Evolutionary conservation across 2,329 filamentous ascomycete genomes (phyloP), one percentile per base, ranked within the genome.

Genomic region (Pseudocercospora fijiensis): DNA sequence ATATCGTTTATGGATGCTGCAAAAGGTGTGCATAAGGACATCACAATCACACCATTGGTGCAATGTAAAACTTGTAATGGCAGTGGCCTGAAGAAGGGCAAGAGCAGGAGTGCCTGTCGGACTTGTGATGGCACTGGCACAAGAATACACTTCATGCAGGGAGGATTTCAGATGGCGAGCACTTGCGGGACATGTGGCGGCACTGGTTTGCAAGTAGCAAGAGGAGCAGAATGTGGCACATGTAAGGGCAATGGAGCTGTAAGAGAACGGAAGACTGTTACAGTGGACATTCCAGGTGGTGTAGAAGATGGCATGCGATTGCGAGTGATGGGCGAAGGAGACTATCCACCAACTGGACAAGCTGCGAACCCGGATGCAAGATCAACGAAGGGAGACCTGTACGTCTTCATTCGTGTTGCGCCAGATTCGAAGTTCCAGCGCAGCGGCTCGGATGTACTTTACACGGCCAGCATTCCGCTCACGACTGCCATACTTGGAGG

Each of bases 1-100:
- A 94, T 99, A 71, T 92, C 90, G 0, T 99, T 99, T 78, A 90
- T 95, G 87, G 95, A 99, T 75, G 92, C 95, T 6, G 95, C 95
- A 9, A 96, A 96, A 78, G 95, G 95, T 37, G 89, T 90, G 7
- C 88, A 83, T 73, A 96, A 96, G 79, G 90, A 92, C n/a, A 91
- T 99, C 63, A 86, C 84, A 69, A 90, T 97, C 70, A 91, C 89
- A 8, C 94, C 95, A 0, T 80, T 96, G 71, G 87, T 89, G 20
- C 82, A 89, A 65, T 99, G 95, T 75, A 86, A 87, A 69, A 92
- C 91, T 11, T 99, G 95, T 74, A 82, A 84, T 11, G 95, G 95
- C 57, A 91, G 84, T 70, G 95, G 95, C 0, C 73, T 98, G 77
- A 98, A 96, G 81, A 78, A 87, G 64, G 94, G 94, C 10, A 85